A percentile compares a stretch with the other conserved stretches of the same genome.
Conservation (phyloP, 202 grass and related monocot genomes). For the Eragrostis tef region DNA sequence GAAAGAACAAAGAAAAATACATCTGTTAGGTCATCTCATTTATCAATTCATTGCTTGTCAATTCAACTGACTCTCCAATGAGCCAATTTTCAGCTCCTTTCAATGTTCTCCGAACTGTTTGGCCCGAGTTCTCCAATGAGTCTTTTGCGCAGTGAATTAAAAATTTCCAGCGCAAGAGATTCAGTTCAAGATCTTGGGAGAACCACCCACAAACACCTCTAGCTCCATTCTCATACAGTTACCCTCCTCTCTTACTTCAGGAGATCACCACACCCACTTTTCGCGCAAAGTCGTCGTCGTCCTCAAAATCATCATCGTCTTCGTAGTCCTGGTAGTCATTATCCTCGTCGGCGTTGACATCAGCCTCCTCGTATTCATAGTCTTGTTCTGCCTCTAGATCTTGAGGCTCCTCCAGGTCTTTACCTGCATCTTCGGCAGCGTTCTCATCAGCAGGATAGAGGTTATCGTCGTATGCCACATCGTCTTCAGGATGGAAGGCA, state of each 20-base stretch:
- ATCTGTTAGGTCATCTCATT: conserved; percentile 42
- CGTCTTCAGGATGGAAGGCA: conserved; percentile 42
- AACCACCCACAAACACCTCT: conserved; percentile 6
- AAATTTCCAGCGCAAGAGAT: conserved; percentile 44
- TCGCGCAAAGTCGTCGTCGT: conserved; percentile 62
- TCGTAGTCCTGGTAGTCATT: conserved; percentile 55
- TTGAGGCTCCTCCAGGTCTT: conserved; percentile 53
- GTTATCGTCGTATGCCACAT: conserved; percentile 26
- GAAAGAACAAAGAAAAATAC: conserved; percentile 37
- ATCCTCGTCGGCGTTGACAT: conserved; percentile 44
- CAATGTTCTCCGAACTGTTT: conserved; percentile 34
- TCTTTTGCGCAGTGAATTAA: conserved; percentile 40
- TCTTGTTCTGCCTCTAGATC: conserved; percentile 48
- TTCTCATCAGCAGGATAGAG: conserved; percentile 39
- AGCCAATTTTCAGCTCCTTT: conserved; percentile 30
- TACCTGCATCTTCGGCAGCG: conserved; percentile 7
- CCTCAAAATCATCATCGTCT: conserved; percentile 61
- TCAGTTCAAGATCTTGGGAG: conserved; percentile 33
- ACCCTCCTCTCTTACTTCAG: not conserved
- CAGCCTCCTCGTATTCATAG: conserved; percentile 47
- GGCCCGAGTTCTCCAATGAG: conserved; percentile 3
- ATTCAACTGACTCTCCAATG: conserved; percentile 17
- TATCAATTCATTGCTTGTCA: conserved; percentile 22
- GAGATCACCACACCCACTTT: conserved; percentile 69
- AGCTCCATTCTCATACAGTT: not conserved